Evolutionary conservation across 176 grass and related monocot species (phyloP), one percentile per base, ranked within the genome.

Genomic region (Poa annua): DNA sequence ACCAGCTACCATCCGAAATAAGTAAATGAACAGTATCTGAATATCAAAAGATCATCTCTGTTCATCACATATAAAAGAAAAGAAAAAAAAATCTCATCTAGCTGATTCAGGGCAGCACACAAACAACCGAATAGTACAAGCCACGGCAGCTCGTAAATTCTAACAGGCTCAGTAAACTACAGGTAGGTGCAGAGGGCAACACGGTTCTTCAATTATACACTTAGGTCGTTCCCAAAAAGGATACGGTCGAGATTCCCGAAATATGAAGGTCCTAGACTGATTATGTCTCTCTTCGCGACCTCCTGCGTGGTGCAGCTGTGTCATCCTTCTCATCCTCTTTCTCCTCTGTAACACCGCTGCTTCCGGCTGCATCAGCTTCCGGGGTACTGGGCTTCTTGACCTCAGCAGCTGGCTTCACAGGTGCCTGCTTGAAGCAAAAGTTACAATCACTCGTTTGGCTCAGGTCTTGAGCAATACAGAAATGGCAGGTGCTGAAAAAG

Each of bases 231-330:
- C 44, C 47, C 24, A 25, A 29, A 50, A 50, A 49, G 70, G 24
- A 41, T 71, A 47, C 12, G 25, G 21, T 41, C 69, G 42, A 72
- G 69, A 48, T 21, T n/a, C 50, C 24, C 44, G 50, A 73, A 73
- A 73, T 19, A 25, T 16, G 8, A 72, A 48, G 42, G 70, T 29
- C 70, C 44, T 29, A 49, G 25, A 50, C 35, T 56, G 19, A 56
- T 66, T 85, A 91, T 67, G 91, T 80, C 55, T 90, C 96, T 85
- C 96, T 88, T 70, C 91, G 85, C 35, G 91, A 82, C 80, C 93
- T 92, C 69, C 91, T 68, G 57, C 92, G 90, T 3, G 85, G 88
- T 0, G 68, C 89, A n/a, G 88, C 75, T 1, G 74, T 75, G 8
- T 84, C 92, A 9, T 91, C 92, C 78, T 90, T 85, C 32, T 83